Evolutionary conservation across 257 asterid species (phyloP).

Genomic region (Nicotiana attenuata): DNA sequence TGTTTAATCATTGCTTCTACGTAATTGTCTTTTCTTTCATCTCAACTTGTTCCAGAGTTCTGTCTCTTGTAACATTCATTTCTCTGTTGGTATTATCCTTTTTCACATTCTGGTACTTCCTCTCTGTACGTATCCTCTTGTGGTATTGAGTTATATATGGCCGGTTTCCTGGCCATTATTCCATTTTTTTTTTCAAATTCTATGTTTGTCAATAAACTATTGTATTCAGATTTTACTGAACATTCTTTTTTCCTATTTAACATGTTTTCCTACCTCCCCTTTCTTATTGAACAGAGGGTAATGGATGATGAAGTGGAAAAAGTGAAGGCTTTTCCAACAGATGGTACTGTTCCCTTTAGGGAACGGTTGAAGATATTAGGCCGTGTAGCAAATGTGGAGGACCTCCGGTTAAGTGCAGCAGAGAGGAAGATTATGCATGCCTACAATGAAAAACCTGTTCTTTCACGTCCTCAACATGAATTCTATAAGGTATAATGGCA

Average conservation of each 20-base stretch:
- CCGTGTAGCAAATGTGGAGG: constrained; percentile 81
- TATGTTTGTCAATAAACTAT: not conserved
- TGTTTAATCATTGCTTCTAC: not conserved
- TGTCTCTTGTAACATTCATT: not conserved
- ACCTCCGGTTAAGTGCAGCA: constrained; percentile 74
- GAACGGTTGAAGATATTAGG: constrained; percentile 61
- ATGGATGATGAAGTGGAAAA: constrained; percentile 75
- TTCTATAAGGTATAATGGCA: constrained; percentile 49
- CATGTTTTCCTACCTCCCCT: not conserved
- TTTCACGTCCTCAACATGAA: constrained; percentile 95
- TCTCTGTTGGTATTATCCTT: not conserved
- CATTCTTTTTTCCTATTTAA: not conserved
- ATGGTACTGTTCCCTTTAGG: not conserved
- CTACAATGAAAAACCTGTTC: constrained; percentile 93
- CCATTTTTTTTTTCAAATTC: not conserved
- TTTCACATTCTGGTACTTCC: not conserved
- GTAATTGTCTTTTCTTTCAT: not conserved
- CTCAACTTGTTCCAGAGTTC: not conserved
- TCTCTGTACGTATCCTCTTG: not conserved
- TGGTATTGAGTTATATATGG: not conserved
- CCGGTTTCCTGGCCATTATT: not conserved
- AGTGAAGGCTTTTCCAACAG: constrained; percentile 60
- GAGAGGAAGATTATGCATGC: constrained; percentile 95
- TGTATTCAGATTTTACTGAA: not conserved
- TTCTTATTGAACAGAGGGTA: constrained; percentile 40